Percentiles rank a stretch among this genome's conserved stretches.
Evolutionary conservation across 2,329 filamentous ascomycete genomes (phyloP).

Genomic region (Trichoderma sp.): DNA sequence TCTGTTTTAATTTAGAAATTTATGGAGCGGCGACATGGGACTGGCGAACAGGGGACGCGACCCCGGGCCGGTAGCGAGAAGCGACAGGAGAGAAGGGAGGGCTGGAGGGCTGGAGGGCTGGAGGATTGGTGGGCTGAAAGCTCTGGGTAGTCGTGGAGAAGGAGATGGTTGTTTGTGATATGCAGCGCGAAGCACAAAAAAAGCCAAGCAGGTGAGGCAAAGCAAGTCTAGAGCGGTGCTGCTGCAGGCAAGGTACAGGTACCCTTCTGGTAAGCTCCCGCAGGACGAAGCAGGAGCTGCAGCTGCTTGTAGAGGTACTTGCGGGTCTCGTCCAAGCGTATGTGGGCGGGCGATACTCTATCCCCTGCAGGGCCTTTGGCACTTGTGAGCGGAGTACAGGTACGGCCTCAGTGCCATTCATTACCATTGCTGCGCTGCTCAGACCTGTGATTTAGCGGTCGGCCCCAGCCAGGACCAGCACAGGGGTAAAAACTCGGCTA

Average conservation of each 20-base stretch:
- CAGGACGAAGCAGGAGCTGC: background rate
- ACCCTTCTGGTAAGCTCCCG: constrained; percentile 10
- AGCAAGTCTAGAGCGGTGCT: constrained; percentile 12
- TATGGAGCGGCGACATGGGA: constrained; percentile 44
- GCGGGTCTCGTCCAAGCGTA: background rate
- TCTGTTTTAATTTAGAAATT: constrained; percentile 42
- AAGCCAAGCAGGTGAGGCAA: constrained; percentile 2
- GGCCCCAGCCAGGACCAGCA: background rate
- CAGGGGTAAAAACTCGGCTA: constrained; percentile 16
- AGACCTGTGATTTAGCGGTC: background rate
- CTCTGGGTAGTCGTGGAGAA: constrained; percentile 14
- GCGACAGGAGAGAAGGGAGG: constrained; percentile 26
- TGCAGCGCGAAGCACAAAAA: constrained; percentile 28
- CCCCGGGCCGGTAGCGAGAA: constrained; percentile 38
- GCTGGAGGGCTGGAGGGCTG: background rate
- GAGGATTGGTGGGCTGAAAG: constrained; percentile 6
- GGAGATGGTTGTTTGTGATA: constrained; percentile 27
- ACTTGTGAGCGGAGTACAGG: background rate
- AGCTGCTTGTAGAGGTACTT: background rate
- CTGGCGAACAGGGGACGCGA: constrained; percentile 34
- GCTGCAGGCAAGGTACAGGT: constrained; percentile 16
- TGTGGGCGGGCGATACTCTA: background rate
- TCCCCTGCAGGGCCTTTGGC: background rate
- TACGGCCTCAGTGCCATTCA: background rate
- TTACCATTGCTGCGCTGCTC: background rate